Evolutionary conservation across 1,284 basidiomycete genomes (phyloP), one percentile per base, ranked within the genome.

Genomic region (Ustilago hordei): DNA sequence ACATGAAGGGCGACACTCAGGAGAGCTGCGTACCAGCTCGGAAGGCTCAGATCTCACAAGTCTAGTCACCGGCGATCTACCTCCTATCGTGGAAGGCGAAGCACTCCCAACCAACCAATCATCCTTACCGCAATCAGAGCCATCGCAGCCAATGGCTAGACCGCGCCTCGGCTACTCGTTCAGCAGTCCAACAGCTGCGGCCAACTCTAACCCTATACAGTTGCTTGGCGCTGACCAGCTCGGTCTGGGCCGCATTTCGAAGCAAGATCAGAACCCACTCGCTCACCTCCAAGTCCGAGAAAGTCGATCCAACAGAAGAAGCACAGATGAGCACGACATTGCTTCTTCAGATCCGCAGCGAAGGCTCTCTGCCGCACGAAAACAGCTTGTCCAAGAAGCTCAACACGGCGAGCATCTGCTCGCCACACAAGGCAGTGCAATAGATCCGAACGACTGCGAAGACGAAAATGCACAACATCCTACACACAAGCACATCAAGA

Each of bases 401-500:
- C 11, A 69, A 8, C 41, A 55, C 9, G 66, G 55, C 2, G 50
- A 55, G 1, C 60, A 43, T 3, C 56, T 54, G 7, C 50, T 63
- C 15, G 66, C 66, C 8, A 50, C 45, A 0, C 67, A 69, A 36
- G 57, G 52, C 0, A 64, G 67, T 23, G 67, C 67, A 4, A 12
- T 69, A 1, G 67, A 60, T 9, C 36, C 36, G 12, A 59, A 55
- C 13, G 55, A 62, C 12, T 5, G 43, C 34, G 39, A 66, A 13
- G 23, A 57, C 4, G 59, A 43, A 12, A 9, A 39, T 3, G 43
- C 59, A 11, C 6, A 19, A 28, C 35, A 60, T n/a, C 57, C 64
- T 13, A 23, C 35, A 3, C 41, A 41, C 34, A 68, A 60, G 39
- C 70, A 73, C 41, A 60, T 68, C 53, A 73, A 73, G 52, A 67